Evolutionary conservation across 305 asterid species (phyloP).

Genomic region (Solanum chacoense): DNA sequence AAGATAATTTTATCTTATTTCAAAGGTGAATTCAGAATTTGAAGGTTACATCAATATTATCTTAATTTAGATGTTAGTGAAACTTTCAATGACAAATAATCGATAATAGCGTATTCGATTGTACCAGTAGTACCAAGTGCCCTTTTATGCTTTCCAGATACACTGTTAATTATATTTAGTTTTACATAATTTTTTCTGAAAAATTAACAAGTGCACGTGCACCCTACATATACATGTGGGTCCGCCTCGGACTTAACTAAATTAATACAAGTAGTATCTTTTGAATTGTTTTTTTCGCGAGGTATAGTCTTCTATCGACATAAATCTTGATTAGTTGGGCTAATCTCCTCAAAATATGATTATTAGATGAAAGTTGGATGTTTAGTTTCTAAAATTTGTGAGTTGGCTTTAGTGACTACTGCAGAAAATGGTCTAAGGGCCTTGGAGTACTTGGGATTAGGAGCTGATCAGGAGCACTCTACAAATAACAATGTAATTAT

Average conservation of each 20-base stretch:
- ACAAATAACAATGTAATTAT: slow-evolving; percentile 17
- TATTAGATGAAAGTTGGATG: neutral
- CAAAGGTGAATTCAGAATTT: neutral
- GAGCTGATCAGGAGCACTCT: slow-evolving; percentile 16
- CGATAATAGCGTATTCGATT: too few relatives aligned
- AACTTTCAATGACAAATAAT: too few relatives aligned
- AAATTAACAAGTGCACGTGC: neutral
- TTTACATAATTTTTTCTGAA: neutral
- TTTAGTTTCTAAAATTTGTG: neutral
- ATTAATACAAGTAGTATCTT: neutral
- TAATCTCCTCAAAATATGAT: neutral
- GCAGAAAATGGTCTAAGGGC: slow-evolving; percentile 59
- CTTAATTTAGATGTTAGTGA: too few relatives aligned
- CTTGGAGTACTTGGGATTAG: slow-evolving; percentile 50
- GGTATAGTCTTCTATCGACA: neutral
- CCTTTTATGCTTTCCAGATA: neutral
- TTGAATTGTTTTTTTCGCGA: neutral
- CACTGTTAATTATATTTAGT: neutral
- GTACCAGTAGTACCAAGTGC: neutral
- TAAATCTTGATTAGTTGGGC: neutral
- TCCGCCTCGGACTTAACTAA: neutral
- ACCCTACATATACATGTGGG: neutral
- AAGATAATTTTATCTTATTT: neutral
- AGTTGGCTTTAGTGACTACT: slow-evolving; percentile 40
- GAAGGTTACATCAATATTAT: too few relatives aligned